phyloP scores from a whole-genome alignment of 495 filamentous ascomycete species.

The Penicillium argentinense region DNA sequence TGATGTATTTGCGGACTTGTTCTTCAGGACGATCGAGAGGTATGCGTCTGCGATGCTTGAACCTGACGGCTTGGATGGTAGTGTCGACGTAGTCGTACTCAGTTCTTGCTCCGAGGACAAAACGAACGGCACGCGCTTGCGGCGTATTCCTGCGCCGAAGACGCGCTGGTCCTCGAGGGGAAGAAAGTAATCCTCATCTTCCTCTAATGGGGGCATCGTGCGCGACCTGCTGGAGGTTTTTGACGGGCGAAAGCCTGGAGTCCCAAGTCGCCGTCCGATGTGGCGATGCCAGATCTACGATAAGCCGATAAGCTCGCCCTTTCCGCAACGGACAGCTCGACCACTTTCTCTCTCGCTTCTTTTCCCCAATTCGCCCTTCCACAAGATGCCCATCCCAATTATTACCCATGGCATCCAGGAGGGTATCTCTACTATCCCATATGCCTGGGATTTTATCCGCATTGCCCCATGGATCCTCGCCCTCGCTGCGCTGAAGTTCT shows the following conservation, averaged over 20 bases:
- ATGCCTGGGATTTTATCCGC: slow-evolving; percentile 59
- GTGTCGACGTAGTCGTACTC: slow-evolving; percentile 35
- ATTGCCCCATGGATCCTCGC: slow-evolving; percentile 55
- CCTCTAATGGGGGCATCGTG: slow-evolving; percentile 19
- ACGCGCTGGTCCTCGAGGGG: slow-evolving; percentile 70
- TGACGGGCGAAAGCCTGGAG: neutral
- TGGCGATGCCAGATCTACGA: slow-evolving; percentile 17
- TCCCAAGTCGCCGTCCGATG: neutral
- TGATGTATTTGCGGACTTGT: slow-evolving; percentile 23
- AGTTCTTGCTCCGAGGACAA: slow-evolving; percentile 56
- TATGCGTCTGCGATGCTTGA: slow-evolving; percentile 65
- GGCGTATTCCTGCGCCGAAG: slow-evolving; percentile 78
- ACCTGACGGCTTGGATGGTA: slow-evolving; percentile 24
- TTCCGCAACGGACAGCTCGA: slow-evolving; percentile 11
- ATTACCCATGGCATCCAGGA: slow-evolving; percentile 58
- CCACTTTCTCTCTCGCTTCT: slow-evolving; percentile 9
- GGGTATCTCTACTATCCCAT: slow-evolving; percentile 68
- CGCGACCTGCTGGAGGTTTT: slow-evolving; percentile 5
- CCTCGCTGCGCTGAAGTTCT: slow-evolving; percentile 71
- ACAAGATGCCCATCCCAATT: slow-evolving; percentile 77
- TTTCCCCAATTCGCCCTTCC: slow-evolving; percentile 2
- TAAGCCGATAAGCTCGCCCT: slow-evolving; percentile 24
- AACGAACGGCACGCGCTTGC: slow-evolving; percentile 79
- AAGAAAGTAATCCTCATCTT: slow-evolving; percentile 62
- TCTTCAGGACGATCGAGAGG: slow-evolving; percentile 64